Evolutionary conservation across 2,329 filamentous ascomycete species (phyloP).

Genomic region (Truncatella angustata): DNA sequence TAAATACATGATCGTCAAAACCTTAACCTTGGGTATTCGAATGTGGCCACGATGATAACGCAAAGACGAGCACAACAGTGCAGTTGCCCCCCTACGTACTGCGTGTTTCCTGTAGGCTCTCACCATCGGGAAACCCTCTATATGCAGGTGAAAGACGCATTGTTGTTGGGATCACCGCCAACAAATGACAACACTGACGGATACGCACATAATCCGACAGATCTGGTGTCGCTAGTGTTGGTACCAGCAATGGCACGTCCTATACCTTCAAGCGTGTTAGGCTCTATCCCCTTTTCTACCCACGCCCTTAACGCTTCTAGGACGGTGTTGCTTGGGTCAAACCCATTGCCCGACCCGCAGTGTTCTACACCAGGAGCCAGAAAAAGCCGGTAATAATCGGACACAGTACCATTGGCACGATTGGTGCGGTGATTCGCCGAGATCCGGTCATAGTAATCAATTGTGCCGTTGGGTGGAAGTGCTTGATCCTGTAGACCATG

Average conservation of each 20-base stretch:
- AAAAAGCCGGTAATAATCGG: constrained; percentile 49
- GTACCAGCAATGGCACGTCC: not conserved
- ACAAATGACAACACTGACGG: not conserved
- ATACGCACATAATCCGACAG: not conserved
- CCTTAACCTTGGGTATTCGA: too few species aligned
- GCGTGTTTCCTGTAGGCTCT: too few species aligned
- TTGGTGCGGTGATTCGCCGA: too few species aligned
- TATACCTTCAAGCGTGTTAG: not conserved
- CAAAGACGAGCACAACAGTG: too few species aligned
- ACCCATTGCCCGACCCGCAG: constrained; percentile 29
- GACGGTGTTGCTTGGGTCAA: constrained; percentile 1
- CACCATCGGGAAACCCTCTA: too few species aligned
- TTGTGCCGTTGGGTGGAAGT: constrained; percentile 29
- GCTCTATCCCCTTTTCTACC: not conserved
- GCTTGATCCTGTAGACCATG: constrained; percentile 32
- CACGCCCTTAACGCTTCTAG: not conserved
- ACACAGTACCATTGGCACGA: too few species aligned
- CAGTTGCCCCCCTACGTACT: too few species aligned
- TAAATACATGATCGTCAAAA: too few species aligned
- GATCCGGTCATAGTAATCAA: constrained; percentile 29
- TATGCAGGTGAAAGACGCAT: not conserved
- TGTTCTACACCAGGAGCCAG: constrained; percentile 49
- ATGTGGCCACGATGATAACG: too few species aligned
- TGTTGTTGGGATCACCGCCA: not conserved
- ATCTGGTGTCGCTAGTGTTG: not conserved